Percentiles rank a stretch among this genome's conserved stretches.
These are phyloP conservation scores for Wickerhamomyces bisporus DNA, from an alignment of 805 yeast genomes.

Conservation along the genomic window DNA sequence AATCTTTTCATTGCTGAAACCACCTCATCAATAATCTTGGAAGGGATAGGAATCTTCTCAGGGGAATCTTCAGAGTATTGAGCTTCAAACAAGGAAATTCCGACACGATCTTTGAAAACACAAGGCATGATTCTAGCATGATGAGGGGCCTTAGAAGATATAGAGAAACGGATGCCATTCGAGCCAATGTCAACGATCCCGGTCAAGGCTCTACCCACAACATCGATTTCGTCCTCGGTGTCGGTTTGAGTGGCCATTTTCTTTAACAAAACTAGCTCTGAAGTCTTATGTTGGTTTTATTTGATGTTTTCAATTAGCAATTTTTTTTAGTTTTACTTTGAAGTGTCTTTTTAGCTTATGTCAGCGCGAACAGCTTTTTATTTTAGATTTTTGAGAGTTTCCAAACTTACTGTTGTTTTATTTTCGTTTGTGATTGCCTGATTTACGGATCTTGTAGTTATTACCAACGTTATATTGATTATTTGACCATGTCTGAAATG, in stretches of 20 bases:
- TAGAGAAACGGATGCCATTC: conserved; percentile 67
- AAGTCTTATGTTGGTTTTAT: too few species aligned
- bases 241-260: conserved; percentile 12
- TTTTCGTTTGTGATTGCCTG: too few species aligned
- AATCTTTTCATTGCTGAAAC: conserved; percentile 62
- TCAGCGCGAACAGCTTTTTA: too few species aligned
- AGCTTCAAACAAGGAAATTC: conserved; percentile 62
- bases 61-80: conserved; percentile 38
- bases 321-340: too few species aligned
- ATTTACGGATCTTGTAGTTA: too few species aligned
- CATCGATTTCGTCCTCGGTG: conserved; percentile 44
- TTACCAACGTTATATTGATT: too few species aligned
- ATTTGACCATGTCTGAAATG: too few species aligned
- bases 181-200: conserved; percentile 78
- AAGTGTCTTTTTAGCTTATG: too few species aligned
- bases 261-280: neutral
- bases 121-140: conserved; percentile 77
- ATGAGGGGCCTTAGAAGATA: conserved; percentile 61
- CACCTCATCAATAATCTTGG: conserved; percentile 52
- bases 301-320: too few species aligned
- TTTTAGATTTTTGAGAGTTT: too few species aligned
- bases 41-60: conserved; percentile 49
- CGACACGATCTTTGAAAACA: conserved; percentile 68
- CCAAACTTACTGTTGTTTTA: too few species aligned
- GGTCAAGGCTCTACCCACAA: conserved; percentile 51